Evolutionary conservation across 2,329 filamentous ascomycete species (phyloP).

Genomic region (Verticillium zaregamsianum): DNA sequence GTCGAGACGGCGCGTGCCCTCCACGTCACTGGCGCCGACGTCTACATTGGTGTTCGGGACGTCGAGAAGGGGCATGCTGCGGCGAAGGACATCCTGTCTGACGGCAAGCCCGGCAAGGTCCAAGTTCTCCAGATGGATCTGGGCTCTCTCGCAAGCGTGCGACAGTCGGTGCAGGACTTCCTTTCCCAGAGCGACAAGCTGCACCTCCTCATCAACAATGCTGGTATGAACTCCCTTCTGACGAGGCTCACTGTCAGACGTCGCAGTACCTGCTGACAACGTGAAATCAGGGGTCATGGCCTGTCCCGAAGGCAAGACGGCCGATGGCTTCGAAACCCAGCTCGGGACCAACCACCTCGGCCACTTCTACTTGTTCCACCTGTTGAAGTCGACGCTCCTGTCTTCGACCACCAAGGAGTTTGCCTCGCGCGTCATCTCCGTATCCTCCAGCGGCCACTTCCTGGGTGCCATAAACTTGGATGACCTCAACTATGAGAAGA

Average conservation of each 20-base stretch:
- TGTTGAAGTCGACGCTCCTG: slow-evolving; percentile 18
- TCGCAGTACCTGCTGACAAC: slow-evolving; percentile 19
- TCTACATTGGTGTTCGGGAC: slow-evolving; percentile 25
- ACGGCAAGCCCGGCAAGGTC: slow-evolving; percentile 9
- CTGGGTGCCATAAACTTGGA: slow-evolving; percentile 23
- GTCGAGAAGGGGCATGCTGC: slow-evolving; percentile 27
- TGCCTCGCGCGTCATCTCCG: slow-evolving; percentile 22
- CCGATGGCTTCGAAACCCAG: slow-evolving; percentile 44
- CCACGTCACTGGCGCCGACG: slow-evolving; percentile 12
- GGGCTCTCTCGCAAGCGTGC: slow-evolving; percentile 35
- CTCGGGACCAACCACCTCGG: slow-evolving; percentile 46
- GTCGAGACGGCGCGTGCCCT: slow-evolving; percentile 25
- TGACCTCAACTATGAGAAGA: slow-evolving; percentile 18
- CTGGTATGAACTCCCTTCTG: slow-evolving; percentile 7
- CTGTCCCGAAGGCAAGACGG: slow-evolving; percentile 26
- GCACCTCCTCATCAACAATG: slow-evolving; percentile 19
- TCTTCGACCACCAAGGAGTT: slow-evolving; percentile 1
- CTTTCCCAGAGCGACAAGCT: slow-evolving; percentile 35
- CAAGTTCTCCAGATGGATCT: slow-evolving; percentile 36
- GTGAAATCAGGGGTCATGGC: slow-evolving; percentile 42
- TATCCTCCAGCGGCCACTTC: slow-evolving; percentile 19
- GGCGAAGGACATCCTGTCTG: slow-evolving; percentile 27
- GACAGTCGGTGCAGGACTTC: slow-evolving; percentile 32
- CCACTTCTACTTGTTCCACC: slow-evolving; percentile 37
- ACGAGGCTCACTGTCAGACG: neutral